Evolutionary conservation across 345 rosid genomes (phyloP).

Genomic region (Toxicodendron radicans): DNA sequence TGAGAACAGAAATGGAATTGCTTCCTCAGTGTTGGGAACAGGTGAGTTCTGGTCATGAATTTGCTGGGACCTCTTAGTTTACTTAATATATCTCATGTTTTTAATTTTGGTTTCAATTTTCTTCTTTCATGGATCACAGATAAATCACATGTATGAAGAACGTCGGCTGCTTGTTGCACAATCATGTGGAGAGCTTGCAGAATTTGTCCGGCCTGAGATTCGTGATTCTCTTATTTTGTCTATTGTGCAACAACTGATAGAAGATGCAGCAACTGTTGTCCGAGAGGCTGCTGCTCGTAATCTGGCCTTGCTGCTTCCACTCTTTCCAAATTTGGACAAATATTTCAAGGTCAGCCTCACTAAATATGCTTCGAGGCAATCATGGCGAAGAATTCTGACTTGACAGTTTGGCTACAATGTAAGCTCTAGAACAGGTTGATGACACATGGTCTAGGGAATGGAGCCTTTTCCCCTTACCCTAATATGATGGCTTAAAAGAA

Average conservation of each 20-base stretch:
- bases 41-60: conserved; percentile 47
- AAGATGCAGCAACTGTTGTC: conserved; percentile 92
- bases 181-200: conserved; percentile 97
- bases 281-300: conserved; percentile 95
- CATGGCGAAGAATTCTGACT: conserved; percentile 78
- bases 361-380: conserved; percentile 71
- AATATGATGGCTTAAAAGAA: conserved; percentile 38
- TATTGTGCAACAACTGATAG: conserved; percentile 84
- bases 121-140: conserved; percentile 49
- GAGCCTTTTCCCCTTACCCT: conserved; percentile 42
- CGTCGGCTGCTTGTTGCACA: conserved; percentile 98
- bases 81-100: conserved; percentile 3
- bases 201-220: conserved; percentile 87
- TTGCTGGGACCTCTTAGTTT: conserved; percentile 22
- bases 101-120: conserved; percentile 22
- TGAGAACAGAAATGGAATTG: conserved; percentile 96
- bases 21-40: conserved; percentile 99
- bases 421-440: conserved; percentile 76
- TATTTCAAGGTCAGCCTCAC: conserved; percentile 98
- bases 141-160: conserved; percentile 94
- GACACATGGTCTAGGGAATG: conserved; percentile 54
- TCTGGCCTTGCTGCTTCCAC: conserved; percentile 91
- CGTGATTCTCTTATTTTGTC: conserved; percentile 97
- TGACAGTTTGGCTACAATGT: conserved; percentile 70
- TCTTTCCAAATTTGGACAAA: conserved; percentile 88